These are phyloP conservation scores for Gonapodya sp. DNA, from an alignment of 192 early-diverging fungal genomes.

Conservation along the genomic window DNA sequence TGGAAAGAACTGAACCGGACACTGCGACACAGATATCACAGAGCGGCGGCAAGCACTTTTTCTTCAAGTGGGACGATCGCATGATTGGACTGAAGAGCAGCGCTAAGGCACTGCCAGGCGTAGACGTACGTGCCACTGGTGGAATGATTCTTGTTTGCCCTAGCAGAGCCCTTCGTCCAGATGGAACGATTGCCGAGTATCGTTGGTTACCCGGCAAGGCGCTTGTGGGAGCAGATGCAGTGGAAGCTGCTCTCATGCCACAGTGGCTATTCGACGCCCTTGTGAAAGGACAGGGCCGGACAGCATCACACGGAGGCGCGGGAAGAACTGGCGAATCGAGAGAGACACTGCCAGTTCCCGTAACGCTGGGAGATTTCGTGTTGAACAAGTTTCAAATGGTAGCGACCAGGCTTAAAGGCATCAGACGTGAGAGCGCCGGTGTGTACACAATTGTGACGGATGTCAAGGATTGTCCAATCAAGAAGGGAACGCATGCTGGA, in stretches of 20 bases:
- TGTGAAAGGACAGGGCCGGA: too few species aligned
- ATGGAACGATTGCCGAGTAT: background rate
- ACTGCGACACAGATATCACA: background rate
- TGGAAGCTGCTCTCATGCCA: background rate
- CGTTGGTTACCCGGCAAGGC: background rate
- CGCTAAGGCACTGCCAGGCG: background rate
- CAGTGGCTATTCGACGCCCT: background rate
- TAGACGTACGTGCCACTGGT: background rate
- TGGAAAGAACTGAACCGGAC: background rate
- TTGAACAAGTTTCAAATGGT: too few species aligned
- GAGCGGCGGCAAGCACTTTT: background rate
- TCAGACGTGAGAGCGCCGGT: background rate
- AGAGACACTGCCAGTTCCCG: background rate
- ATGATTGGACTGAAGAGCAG: background rate
- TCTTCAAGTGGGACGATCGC: background rate
- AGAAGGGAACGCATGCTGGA: too few species aligned
- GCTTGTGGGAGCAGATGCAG: background rate
- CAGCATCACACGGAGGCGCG: background rate
- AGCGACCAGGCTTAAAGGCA: background rate
- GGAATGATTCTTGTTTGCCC: background rate
- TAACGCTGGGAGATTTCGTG: background rate
- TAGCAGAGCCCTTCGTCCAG: background rate
- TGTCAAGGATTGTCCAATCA: too few species aligned
- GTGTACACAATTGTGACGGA: background rate
- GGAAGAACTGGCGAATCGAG: background rate